These are phyloP conservation scores for Mycena capillaripes DNA, from an alignment of 768 basidiomycete genomes.

Conservation along the genomic window DNA sequence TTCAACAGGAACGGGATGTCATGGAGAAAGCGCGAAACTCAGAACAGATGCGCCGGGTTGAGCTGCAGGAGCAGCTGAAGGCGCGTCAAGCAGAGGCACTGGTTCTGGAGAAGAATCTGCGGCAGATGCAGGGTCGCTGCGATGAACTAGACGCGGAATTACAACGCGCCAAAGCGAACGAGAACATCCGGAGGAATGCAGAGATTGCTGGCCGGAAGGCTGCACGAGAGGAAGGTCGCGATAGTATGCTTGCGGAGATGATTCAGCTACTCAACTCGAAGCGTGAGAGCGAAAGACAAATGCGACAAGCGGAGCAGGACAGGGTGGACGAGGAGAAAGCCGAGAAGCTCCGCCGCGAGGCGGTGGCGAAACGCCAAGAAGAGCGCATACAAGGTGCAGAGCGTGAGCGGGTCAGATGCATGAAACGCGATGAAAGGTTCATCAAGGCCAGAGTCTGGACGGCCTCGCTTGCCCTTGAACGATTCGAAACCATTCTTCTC, in stretches of 20 bases:
- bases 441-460: not conserved
- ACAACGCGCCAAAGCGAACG: not conserved
- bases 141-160: not conserved
- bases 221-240: constrained; percentile 1
- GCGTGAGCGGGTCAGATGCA: not conserved
- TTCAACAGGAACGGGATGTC: not conserved
- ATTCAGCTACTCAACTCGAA: not conserved
- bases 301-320: not conserved
- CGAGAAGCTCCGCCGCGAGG: not conserved
- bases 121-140: not conserved
- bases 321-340: not conserved
- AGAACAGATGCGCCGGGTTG: constrained; percentile 1
- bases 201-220: not conserved
- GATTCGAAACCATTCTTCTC: constrained; percentile 2
- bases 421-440: constrained; percentile 4
- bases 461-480: not conserved
- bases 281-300: not conserved
- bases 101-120: not conserved
- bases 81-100: not conserved
- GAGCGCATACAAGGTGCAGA: not conserved
- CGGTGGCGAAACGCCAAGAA: not conserved
- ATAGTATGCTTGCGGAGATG: not conserved
- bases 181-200: not conserved
- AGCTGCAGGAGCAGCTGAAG: not conserved
- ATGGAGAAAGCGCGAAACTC: not conserved